Evolutionary conservation across 192 early-diverging fungal species (phyloP), one percentile per base, ranked within the genome.

Genomic region (Phycomyces nitens): DNA sequence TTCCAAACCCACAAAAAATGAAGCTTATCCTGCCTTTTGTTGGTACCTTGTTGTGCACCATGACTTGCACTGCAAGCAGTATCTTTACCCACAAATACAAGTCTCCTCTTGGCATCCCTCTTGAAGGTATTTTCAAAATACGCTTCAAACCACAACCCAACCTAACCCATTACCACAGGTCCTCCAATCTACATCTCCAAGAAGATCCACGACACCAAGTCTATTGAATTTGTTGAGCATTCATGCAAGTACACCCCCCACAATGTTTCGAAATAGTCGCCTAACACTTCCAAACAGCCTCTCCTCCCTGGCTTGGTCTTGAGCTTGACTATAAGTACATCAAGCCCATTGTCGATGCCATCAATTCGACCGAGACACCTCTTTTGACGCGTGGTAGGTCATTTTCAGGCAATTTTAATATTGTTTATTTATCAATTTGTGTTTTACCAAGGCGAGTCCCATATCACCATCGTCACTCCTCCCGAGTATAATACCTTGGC

Each of bases 401-500:
- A 2, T 41, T 23, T 8, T 24, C 7, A 52, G 22, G 29, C 2
- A 41, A 39, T 41, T 10, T 20, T 9, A 0, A 22, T 47, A n/a
- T 14, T 3, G 5, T 2, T 47, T 47, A 2, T 14, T 26, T 27
- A 23, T 14, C 42, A 15, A 9, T 43, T 29, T 16, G 18, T 20
- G 21, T 49, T 24, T 44, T 58, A 5, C 41, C 20, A 34, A 71
- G 87, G 86, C 24, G 89, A 92, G 53, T 74, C 89, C 20, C 89
- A 92, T 50, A 60, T 92, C 53, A 92, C 89, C 7, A 79, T 90
- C 12, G 72, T 92, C 39, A 69, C 76, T 9, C 89, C 89, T 9
- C 82, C 89, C 6, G 89, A 92, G 65, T 88, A 77, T 53, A 70
- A 80, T 65, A 74, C 80, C 10, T 67, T 87, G 4, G 74, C 79